Evolutionary conservation across 2,329 filamentous ascomycete genomes (phyloP).

Genomic region (Lachnellula hyalina): DNA sequence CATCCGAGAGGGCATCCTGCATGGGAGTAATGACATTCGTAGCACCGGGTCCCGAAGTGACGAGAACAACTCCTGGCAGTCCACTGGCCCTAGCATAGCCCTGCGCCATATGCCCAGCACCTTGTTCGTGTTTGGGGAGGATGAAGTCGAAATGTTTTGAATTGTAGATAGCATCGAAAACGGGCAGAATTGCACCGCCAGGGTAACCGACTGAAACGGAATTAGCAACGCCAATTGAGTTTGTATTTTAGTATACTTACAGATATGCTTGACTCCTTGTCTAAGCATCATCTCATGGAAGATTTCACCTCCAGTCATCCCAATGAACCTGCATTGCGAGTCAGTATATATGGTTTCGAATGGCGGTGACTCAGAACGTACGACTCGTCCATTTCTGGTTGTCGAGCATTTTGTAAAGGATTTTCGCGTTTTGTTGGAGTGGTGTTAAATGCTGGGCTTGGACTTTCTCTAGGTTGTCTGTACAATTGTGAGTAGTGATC

Average conservation of each 20-base stretch:
- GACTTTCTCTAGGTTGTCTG: slow-evolving; percentile 53
- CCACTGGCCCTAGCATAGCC: slow-evolving; percentile 92
- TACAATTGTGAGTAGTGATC: slow-evolving; percentile 26
- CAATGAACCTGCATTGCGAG: slow-evolving; percentile 64
- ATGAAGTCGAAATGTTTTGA: slow-evolving; percentile 95
- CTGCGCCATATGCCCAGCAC: slow-evolving; percentile 97
- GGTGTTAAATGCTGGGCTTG: slow-evolving; percentile 58
- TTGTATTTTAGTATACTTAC: slow-evolving; percentile 49
- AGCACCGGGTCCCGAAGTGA: slow-evolving; percentile 92
- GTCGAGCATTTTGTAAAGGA: slow-evolving; percentile 55
- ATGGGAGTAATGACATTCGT: slow-evolving; percentile 96
- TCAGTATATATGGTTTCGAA: slow-evolving; percentile 10
- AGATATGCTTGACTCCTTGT: slow-evolving; percentile 87
- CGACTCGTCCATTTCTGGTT: slow-evolving; percentile 73
- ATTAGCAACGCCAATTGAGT: slow-evolving; percentile 12
- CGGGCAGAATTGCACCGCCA: slow-evolving; percentile 91
- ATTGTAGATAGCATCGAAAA: slow-evolving; percentile 99
- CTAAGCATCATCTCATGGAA: slow-evolving; percentile 99
- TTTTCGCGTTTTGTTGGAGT: slow-evolving; percentile 42
- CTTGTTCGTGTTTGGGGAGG: slow-evolving; percentile 93
- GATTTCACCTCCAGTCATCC: slow-evolving; percentile 91
- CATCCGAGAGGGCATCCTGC: slow-evolving; percentile 92
- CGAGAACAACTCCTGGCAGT: slow-evolving; percentile 90
- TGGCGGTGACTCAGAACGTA: slow-evolving; percentile 42
- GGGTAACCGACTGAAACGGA: slow-evolving; percentile 68